Conservation (phyloP, 177 flowering plant genomes). For the Tripterygium wilfordii region DNA sequence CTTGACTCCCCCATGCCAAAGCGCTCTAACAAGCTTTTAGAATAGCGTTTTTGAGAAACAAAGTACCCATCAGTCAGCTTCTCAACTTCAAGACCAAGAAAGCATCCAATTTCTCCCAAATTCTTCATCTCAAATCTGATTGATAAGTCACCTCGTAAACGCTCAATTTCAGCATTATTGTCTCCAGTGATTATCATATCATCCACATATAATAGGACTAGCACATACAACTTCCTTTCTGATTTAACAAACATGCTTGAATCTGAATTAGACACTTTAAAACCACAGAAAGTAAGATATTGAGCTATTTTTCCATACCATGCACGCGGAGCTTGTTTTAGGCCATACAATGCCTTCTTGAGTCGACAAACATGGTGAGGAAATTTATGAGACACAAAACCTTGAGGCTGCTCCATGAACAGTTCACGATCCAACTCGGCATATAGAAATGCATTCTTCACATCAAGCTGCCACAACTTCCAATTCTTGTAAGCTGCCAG, state of each 20-base stretch:
- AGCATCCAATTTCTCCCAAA: background rate
- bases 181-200: slow-evolving; percentile 4
- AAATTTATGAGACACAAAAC: slow-evolving; percentile 1
- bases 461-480: too few relatives aligned
- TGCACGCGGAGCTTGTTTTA: too few relatives aligned
- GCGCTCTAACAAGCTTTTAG: slow-evolving; percentile 1
- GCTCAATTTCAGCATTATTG: background rate
- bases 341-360: too few relatives aligned
- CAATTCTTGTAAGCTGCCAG: background rate
- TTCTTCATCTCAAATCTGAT: slow-evolving; percentile 4
- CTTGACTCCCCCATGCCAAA: slow-evolving; percentile 7
- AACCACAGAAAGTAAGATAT: too few relatives aligned
- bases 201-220: slow-evolving; percentile 5
- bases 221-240: too few relatives aligned
- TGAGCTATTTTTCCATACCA: too few relatives aligned
- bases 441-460: too few relatives aligned
- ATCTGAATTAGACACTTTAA: too few relatives aligned
- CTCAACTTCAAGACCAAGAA: slow-evolving; percentile 6
- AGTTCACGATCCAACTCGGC: background rate
- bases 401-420: slow-evolving; percentile 3
- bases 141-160: background rate
- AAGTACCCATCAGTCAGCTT: background rate
- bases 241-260: too few relatives aligned
- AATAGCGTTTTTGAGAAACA: slow-evolving; percentile 4
- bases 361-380: slow-evolving; percentile 1